phyloP scores from a whole-genome alignment of 192 early-diverging fungal species.

The Coemansia sp. region DNA sequence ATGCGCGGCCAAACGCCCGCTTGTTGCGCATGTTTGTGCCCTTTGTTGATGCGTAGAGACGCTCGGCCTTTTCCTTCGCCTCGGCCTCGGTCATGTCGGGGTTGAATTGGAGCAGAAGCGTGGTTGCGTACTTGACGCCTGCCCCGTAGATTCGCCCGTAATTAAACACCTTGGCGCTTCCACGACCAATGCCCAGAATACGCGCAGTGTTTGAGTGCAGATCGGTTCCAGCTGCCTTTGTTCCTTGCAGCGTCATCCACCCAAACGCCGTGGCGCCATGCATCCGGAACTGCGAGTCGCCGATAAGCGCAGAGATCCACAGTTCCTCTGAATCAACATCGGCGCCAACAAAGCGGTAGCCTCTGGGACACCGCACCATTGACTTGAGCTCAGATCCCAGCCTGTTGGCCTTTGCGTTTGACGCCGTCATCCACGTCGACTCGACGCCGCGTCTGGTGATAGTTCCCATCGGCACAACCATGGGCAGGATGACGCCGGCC shows the following conservation, averaged over 20 bases:
- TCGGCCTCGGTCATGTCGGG: constrained; percentile 66
- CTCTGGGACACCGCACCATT: constrained; percentile 77
- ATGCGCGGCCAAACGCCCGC: constrained; percentile 34
- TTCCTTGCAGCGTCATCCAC: constrained; percentile 98
- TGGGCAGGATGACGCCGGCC: constrained; percentile 82
- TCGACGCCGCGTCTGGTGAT: constrained; percentile 94
- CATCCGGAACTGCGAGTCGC: constrained; percentile 89
- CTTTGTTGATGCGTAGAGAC: constrained; percentile 82
- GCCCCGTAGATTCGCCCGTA: constrained; percentile 96
- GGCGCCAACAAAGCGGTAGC: constrained; percentile 88
- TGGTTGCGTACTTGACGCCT: constrained; percentile 76
- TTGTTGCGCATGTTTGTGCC: constrained; percentile 60
- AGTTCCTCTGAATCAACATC: constrained; percentile 97
- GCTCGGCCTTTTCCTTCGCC: constrained; percentile 64
- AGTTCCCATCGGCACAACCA: constrained; percentile 91
- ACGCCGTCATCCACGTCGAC: constrained; percentile 92
- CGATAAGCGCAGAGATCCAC: constrained; percentile 93
- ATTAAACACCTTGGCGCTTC: constrained; percentile 94
- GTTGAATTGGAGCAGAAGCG: constrained; percentile 77
- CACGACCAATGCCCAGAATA: constrained; percentile 83
- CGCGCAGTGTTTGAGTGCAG: constrained; percentile 89
- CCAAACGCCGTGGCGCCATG: constrained; percentile 93
- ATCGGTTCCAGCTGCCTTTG: constrained; percentile 84
- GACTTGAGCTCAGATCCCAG: constrained; percentile 95
- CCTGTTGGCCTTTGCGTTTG: constrained; percentile 84